These are phyloP conservation scores for Umbelopsis isabellina DNA, from an alignment of 192 early-diverging fungal species.

Conservation along the genomic window DNA sequence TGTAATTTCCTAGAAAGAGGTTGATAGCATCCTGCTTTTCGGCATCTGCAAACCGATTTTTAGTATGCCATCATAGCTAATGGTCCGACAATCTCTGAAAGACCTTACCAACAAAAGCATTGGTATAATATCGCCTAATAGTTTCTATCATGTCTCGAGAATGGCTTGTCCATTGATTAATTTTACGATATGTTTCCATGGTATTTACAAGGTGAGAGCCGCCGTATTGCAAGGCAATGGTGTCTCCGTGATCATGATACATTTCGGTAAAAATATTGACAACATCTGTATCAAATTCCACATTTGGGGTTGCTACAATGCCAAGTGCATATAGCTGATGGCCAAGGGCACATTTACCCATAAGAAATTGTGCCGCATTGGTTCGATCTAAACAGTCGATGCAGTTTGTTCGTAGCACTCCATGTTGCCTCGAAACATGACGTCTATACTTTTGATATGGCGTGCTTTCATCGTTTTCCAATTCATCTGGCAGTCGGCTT, in stretches of 20 bases:
- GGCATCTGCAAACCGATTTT: slow-evolving; percentile 61
- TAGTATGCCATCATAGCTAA: neutral
- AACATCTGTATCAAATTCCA: slow-evolving; percentile 93
- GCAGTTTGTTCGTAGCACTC: slow-evolving; percentile 94
- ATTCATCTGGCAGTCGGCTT: slow-evolving; percentile 50
- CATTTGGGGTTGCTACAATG: slow-evolving; percentile 70
- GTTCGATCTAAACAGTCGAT: slow-evolving; percentile 99
- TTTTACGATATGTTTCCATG: slow-evolving; percentile 96
- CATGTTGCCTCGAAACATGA: slow-evolving; percentile 63
- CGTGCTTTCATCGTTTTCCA: neutral
- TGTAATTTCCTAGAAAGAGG: slow-evolving; percentile 81
- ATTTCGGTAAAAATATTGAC: slow-evolving; percentile 93
- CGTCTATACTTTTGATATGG: neutral
- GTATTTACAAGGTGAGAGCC: slow-evolving; percentile 98
- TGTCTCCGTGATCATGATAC: slow-evolving; percentile 98
- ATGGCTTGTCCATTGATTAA: slow-evolving; percentile 92
- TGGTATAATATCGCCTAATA: slow-evolving; percentile 89
- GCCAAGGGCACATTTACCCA: slow-evolving; percentile 92
- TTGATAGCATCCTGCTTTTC: slow-evolving; percentile 98
- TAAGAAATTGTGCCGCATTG: slow-evolving; percentile 95
- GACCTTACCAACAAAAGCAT: slow-evolving; percentile 81
- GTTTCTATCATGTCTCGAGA: slow-evolving; percentile 96
- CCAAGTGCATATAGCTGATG: slow-evolving; percentile 93
- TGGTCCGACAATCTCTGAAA: neutral
- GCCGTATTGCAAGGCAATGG: slow-evolving; percentile 94